Base-by-base conservation (phyloP, 2,329 filamentous ascomycete genomes). In the Trichoderma aggressivum region DNA sequence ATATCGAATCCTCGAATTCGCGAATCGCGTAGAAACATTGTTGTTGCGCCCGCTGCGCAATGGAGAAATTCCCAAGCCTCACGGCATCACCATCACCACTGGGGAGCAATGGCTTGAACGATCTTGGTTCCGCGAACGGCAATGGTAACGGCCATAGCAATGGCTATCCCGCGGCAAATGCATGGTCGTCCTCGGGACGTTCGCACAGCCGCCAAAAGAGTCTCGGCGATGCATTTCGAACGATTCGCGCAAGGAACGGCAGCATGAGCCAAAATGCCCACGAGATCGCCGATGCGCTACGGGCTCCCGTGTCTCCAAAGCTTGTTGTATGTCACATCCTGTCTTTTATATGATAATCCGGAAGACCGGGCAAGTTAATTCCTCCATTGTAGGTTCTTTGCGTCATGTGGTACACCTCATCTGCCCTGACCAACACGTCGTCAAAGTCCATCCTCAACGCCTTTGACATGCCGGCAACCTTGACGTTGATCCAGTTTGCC, bases 391-490 rank as follows among this genome's bases (percentile, higher is more conserved):
- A 98, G 95, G 82, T 88, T 64, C 90, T 98, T 62, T 98, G 95
- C 82, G 84, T 94, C 71, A 83, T 95, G 78, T 98, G 96, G 96
- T 99, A 98, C 84, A 88, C 92, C 80, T 97, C 94, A 28, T 98
- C 95, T 56, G 96, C 97, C 73, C 85, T 98, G 76, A 98, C 96
- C 73, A 99, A 98, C 80, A 98, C 96, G 2, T 98, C 96, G 28
- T 98, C 96, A 66, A 99, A 99, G 83, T 93, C 95, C 21, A 99
- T 99, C 78, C 86, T 98, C 73, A 98, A 94, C 75, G 92, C 93
- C 56, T 93, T 98, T 75, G 90, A 93, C 71, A 96, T 94, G 81
- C 95, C 95, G 1, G 92, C 96, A 36, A 98, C 95, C 24, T 87
- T 98, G 76, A 98, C 95, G 1, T 86, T 97, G 71, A 86, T 97